Conservation (phyloP, 805 yeast genomes). For the Maudiozyma barnettii region DNA sequence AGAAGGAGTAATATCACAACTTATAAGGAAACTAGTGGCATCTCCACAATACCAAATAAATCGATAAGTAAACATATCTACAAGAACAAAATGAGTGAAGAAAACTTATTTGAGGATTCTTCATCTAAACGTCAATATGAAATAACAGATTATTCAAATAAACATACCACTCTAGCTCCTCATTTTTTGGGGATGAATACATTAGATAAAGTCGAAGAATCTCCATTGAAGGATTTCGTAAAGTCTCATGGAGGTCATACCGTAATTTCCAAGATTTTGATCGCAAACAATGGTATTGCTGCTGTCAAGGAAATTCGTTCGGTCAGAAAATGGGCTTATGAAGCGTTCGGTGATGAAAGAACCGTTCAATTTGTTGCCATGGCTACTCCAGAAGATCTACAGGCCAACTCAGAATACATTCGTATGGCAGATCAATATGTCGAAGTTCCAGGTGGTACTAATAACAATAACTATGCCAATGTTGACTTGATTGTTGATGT, state of each 20-base stretch:
- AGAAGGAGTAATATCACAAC: not conserved
- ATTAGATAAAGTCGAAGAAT: conserved; percentile 66
- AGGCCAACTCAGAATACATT: conserved; percentile 93
- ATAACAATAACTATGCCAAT: conserved; percentile 96
- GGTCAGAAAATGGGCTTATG: conserved; percentile 97
- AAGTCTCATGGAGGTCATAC: conserved; percentile 87
- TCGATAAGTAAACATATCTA: not conserved
- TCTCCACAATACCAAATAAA: not conserved
- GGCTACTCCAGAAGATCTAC: conserved; percentile 99
- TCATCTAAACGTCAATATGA: conserved; percentile 22
- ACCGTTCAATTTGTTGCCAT: conserved; percentile 91
- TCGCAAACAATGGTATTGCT: conserved; percentile 98
- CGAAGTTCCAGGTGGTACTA: conserved; percentile 98
- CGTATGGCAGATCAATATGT: conserved; percentile 98
- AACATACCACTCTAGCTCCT: conserved; percentile 42
- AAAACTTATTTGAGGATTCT: conserved; percentile 32
- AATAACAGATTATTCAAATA: conserved; percentile 27
- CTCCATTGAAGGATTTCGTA: conserved; percentile 75
- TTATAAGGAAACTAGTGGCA: not conserved
- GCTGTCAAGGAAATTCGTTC: conserved; percentile 98
- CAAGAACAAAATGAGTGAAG: conserved; percentile 32
- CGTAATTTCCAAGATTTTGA: conserved; percentile 75
- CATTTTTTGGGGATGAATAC: conserved; percentile 81
- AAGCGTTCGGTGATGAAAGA: conserved; percentile 93
- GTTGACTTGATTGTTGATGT: conserved; percentile 94